phyloP scores from a whole-genome alignment of 2,329 filamentous ascomycete genomes.

The Dothistroma septosporum region DNA sequence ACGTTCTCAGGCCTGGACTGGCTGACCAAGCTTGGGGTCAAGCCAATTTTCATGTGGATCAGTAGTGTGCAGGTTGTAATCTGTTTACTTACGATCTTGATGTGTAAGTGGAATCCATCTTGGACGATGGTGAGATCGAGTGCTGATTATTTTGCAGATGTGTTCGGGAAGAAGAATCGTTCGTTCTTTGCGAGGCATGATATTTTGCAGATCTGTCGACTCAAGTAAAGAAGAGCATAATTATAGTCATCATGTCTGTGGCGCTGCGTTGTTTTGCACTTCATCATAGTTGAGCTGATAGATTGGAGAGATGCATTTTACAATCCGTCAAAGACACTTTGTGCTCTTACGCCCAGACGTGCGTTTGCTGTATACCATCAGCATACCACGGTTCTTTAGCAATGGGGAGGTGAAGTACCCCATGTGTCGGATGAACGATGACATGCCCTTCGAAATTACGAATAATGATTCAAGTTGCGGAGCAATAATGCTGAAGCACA shows the following conservation, averaged over 20 bases:
- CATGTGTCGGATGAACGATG: no score
- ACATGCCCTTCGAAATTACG: no score
- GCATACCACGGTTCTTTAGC: no score
- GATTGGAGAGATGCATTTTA: no score
- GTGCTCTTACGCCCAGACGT: no score
- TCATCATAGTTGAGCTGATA: background rate
- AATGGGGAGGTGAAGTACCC: no score
- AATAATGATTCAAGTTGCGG: no score
- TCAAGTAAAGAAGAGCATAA: background rate
- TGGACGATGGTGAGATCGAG: background rate
- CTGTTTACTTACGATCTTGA: slow-evolving; percentile 69
- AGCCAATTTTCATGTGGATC: slow-evolving; percentile 65
- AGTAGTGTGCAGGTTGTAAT: slow-evolving; percentile 73
- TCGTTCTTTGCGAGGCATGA: slow-evolving; percentile 73
- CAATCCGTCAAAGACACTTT: no score
- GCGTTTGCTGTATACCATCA: no score
- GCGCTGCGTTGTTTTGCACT: background rate
- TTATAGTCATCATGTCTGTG: background rate
- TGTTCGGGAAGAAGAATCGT: slow-evolving; percentile 73
- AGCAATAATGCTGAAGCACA: no score
- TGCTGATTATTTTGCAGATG: slow-evolving; percentile 48
- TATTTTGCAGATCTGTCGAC: slow-evolving; percentile 46
- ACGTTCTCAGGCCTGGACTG: slow-evolving; percentile 83
- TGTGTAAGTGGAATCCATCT: slow-evolving; percentile 59
- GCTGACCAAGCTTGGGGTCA: slow-evolving; percentile 62